These are phyloP conservation scores for Camellia japonica DNA, from an alignment of 148 eudicot species.

Conservation along the genomic window DNA sequence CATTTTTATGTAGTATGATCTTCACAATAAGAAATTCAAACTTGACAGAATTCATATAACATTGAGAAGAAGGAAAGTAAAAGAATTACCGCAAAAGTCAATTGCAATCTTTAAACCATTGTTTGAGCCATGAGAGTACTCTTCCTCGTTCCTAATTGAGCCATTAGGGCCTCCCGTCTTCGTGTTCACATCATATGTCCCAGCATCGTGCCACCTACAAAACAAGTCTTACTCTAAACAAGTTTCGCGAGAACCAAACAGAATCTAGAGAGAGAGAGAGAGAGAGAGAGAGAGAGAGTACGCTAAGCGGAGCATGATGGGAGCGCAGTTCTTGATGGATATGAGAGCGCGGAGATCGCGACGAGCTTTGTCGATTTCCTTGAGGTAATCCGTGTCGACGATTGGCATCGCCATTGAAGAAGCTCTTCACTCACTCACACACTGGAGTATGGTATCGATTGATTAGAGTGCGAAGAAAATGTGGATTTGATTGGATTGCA, in stretches of 20 bases:
- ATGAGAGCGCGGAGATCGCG: conserved; percentile 92
- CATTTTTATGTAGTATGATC: not conserved
- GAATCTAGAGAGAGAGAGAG: not conserved
- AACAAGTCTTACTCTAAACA: not conserved
- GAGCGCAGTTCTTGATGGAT: conserved; percentile 84
- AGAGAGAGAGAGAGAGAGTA: conserved; percentile 25
- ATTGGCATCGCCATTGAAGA: conserved; percentile 73
- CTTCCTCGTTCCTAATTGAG: conserved; percentile 80
- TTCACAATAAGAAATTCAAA: not conserved
- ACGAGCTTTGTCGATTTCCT: conserved; percentile 84
- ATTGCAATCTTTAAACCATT: conserved; percentile 83
- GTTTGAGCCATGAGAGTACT: conserved; percentile 69
- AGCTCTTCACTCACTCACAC: no score
- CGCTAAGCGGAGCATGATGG: conserved; percentile 98
- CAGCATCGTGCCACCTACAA: conserved; percentile 96
- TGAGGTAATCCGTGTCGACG: conserved; percentile 73
- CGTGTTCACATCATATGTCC: conserved; percentile 81
- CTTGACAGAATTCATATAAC: not conserved
- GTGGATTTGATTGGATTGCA: no score
- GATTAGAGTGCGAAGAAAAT: no score
- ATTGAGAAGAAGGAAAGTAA: not conserved
- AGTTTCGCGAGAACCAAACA: not conserved
- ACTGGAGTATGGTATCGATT: no score
- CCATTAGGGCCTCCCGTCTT: conserved; percentile 97
- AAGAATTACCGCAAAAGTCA: conserved; percentile 73